phyloP scores from a whole-genome alignment of 2,329 filamentous ascomycete genomes.

The Verticillium dahliae region DNA sequence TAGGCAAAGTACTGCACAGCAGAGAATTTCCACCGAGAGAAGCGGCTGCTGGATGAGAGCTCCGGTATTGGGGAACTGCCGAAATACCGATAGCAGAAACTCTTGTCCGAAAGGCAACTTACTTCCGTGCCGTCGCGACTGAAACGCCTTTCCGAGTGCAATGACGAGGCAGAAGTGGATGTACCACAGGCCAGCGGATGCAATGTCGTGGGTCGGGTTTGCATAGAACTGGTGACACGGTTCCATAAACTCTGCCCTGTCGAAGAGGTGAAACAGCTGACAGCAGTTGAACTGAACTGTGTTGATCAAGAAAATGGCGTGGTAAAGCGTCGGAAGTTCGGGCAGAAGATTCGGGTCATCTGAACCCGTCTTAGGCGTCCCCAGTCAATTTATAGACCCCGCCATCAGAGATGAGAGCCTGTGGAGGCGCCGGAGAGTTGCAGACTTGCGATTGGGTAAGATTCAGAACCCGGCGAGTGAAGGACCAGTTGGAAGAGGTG shows the following conservation, averaged over 20 bases:
- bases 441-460: slow-evolving; percentile 40
- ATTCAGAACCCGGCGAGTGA: slow-evolving; percentile 40
- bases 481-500: slow-evolving; percentile 51
- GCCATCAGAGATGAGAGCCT: slow-evolving; percentile 42
- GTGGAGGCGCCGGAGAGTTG: slow-evolving; percentile 31
- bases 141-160: slow-evolving; percentile 49
- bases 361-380: slow-evolving; percentile 22
- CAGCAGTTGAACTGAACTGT: slow-evolving; percentile 50
- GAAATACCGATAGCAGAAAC: slow-evolving; percentile 36
- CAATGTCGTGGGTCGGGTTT: slow-evolving; percentile 10
- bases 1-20: slow-evolving; percentile 44
- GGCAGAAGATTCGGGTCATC: slow-evolving; percentile 4
- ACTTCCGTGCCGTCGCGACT: slow-evolving; percentile 27
- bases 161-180: slow-evolving; percentile 47
- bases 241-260: slow-evolving; percentile 43
- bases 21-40: slow-evolving; percentile 40
- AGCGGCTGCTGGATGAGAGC: slow-evolving; percentile 34
- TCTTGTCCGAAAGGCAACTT: slow-evolving; percentile 37
- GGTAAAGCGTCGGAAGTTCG: slow-evolving; percentile 31
- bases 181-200: slow-evolving; percentile 33
- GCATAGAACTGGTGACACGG: slow-evolving; percentile 20
- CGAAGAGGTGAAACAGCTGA: slow-evolving; percentile 47
- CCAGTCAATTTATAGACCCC: slow-evolving; percentile 45
- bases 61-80: slow-evolving; percentile 33
- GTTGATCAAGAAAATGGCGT: slow-evolving; percentile 46